These are phyloP conservation scores for Anethum foeniculum DNA, from an alignment of 140 eudicot species.

Conservation along the genomic window DNA sequence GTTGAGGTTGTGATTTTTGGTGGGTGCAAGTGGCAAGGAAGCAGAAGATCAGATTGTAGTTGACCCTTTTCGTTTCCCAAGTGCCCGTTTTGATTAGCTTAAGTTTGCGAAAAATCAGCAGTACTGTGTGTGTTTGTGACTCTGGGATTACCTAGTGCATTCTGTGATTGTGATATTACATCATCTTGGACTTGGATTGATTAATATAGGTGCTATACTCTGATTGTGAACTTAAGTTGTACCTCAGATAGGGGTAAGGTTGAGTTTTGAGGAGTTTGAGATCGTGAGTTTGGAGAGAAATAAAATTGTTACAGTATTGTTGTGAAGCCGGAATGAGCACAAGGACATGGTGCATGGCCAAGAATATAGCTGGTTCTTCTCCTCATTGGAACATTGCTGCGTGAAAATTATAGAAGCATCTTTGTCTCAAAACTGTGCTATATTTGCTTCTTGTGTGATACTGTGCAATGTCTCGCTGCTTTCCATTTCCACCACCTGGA, in stretches of 20 bases:
- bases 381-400: constrained; percentile 37
- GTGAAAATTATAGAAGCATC: constrained; percentile 28
- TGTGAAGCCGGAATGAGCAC: constrained; percentile 59
- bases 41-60: constrained; percentile 13
- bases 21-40: constrained; percentile 17
- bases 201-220: background rate
- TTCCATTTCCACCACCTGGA: constrained; percentile 98
- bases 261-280: constrained; percentile 20
- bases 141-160: background rate
- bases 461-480: constrained; percentile 93
- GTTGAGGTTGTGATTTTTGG: constrained; percentile 12
- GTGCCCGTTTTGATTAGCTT: constrained; percentile 19
- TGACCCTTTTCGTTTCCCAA: constrained; percentile 5
- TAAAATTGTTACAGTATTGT: constrained; percentile 28
- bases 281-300: constrained; percentile 11
- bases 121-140: constrained; percentile 5
- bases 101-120: constrained; percentile 8
- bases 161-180: background rate
- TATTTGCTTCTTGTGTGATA: constrained; percentile 16
- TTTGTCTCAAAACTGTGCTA: constrained; percentile 21
- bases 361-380: constrained; percentile 57
- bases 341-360: constrained; percentile 83
- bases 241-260: constrained; percentile 3
- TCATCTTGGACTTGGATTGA: background rate
- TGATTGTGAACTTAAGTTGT: constrained; percentile 5